Evolutionary conservation across 2,329 filamentous ascomycete genomes (phyloP).

Genomic region (Botryotinia convoluta): DNA sequence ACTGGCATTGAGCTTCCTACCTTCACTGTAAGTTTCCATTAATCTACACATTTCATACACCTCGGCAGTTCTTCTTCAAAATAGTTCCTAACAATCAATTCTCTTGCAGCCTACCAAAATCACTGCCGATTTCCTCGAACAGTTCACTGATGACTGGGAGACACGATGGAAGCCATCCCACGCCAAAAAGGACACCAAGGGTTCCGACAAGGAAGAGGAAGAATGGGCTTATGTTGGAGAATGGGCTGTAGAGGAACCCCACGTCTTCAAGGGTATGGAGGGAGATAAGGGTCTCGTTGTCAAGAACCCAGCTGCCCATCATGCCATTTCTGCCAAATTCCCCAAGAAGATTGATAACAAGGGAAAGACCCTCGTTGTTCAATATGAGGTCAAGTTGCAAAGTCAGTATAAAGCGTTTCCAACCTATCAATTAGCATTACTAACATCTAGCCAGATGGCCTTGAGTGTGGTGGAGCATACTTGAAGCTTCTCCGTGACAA

Average conservation of each 20-base stretch:
- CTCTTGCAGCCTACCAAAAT: conserved; percentile 70
- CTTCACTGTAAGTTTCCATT: conserved; percentile 70
- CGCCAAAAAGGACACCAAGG: conserved; percentile 85
- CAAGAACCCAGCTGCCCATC: conserved; percentile 97
- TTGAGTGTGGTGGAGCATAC: conserved; percentile 98
- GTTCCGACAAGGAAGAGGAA: conserved; percentile 65
- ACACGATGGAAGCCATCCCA: conserved; percentile 89
- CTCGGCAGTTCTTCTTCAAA: no score
- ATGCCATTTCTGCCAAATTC: conserved; percentile 99
- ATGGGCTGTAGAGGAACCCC: conserved; percentile 95
- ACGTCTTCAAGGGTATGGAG: conserved; percentile 84
- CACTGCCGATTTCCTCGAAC: conserved; percentile 94
- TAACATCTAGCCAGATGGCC: conserved; percentile 62
- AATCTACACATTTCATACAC: conserved; percentile 29
- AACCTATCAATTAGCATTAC: conserved; percentile 29
- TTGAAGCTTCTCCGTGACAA: conserved; percentile 98
- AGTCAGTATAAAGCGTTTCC: conserved; percentile 57
- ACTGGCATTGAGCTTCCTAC: conserved; percentile 67
- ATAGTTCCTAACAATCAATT: conserved; percentile 20
- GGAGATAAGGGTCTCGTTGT: conserved; percentile 96
- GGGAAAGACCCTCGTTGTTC: conserved; percentile 93
- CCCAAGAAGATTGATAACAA: conserved; percentile 95
- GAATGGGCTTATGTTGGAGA: conserved; percentile 98
- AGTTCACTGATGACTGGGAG: conserved; percentile 97
- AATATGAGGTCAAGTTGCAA: conserved; percentile 99